These are phyloP conservation scores for Fragilaria crotonensis DNA, from an alignment of 108 stramenopile genomes.

Conservation along the genomic window DNA sequence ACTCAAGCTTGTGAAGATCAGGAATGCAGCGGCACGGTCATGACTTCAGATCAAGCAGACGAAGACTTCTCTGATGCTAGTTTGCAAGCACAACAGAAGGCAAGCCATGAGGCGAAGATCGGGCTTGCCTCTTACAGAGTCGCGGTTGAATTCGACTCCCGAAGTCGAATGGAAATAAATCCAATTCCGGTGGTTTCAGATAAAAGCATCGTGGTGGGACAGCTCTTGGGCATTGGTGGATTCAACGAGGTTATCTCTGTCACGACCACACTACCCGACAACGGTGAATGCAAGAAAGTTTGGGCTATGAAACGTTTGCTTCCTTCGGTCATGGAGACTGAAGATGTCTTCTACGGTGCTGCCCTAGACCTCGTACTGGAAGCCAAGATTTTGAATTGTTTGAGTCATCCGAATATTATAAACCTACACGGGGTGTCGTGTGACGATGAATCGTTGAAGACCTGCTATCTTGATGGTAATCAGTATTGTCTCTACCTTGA, in stretches of 20 bases:
- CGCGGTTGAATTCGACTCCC: background rate
- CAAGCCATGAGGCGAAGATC: background rate
- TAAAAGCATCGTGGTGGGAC: background rate
- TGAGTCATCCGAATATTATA: conserved; percentile 32
- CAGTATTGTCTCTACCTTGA: background rate
- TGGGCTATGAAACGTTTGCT: background rate
- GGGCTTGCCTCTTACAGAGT: background rate
- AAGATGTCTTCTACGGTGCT: conserved; percentile 13
- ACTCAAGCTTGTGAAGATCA: too few species aligned
- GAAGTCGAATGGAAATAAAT: background rate
- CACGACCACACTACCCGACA: background rate
- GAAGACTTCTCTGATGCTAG: background rate
- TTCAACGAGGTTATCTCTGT: conserved; percentile 5
- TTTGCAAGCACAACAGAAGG: background rate
- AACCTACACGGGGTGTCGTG: conserved; percentile 12
- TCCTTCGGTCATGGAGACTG: background rate
- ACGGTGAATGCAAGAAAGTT: background rate
- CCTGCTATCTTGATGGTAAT: background rate
- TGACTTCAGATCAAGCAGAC: background rate
- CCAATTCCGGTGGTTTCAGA: background rate
- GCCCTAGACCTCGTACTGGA: conserved; percentile 27
- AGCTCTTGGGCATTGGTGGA: background rate
- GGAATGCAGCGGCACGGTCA: background rate
- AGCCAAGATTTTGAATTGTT: conserved; percentile 14
- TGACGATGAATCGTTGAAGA: background rate